Conservation (phyloP, 176 grass and related monocot genomes). For the Aegilops sharonensis region DNA sequence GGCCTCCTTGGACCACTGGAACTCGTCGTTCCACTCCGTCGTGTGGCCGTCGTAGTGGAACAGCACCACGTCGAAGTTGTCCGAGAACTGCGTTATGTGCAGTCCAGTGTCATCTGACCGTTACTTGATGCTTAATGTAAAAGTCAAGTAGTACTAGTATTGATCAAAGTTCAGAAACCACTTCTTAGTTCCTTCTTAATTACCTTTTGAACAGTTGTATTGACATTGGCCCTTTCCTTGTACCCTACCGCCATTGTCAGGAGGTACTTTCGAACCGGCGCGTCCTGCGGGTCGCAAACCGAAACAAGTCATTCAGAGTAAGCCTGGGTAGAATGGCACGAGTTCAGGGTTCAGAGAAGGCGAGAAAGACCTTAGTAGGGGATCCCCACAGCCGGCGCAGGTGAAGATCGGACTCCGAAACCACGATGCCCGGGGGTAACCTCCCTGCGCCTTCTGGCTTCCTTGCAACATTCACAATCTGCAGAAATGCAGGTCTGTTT, state of each 20-base stretch:
- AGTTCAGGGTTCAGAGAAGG: neutral
- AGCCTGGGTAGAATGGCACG: neutral
- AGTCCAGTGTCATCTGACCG: neutral
- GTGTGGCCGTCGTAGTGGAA: conserved; percentile 17
- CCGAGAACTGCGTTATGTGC: neutral
- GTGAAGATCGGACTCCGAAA: conserved; percentile 45
- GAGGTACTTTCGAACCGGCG: conserved; percentile 8
- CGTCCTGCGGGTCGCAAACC: conserved; percentile 1
- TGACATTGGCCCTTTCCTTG: conserved; percentile 19
- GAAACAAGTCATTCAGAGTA: neutral
- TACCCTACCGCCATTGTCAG: conserved; percentile 8
- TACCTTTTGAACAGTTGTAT: conserved; percentile 33
- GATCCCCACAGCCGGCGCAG: conserved; percentile 51
- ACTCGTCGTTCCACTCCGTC: conserved; percentile 35
- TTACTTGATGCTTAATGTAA: neutral
- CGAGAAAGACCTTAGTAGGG: conserved; percentile 28
- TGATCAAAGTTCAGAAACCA: neutral
- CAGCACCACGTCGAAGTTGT: neutral
- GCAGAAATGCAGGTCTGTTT: neutral
- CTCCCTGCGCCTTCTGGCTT: conserved; percentile 40
- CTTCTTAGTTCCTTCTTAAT: neutral
- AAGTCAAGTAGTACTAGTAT: too few species aligned
- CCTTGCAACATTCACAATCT: neutral
- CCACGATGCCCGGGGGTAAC: conserved; percentile 46
- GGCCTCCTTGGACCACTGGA: conserved; percentile 44